These are phyloP conservation scores for Rhodofomes roseus DNA, from an alignment of 1,284 basidiomycete species.

Conservation along the genomic window DNA sequence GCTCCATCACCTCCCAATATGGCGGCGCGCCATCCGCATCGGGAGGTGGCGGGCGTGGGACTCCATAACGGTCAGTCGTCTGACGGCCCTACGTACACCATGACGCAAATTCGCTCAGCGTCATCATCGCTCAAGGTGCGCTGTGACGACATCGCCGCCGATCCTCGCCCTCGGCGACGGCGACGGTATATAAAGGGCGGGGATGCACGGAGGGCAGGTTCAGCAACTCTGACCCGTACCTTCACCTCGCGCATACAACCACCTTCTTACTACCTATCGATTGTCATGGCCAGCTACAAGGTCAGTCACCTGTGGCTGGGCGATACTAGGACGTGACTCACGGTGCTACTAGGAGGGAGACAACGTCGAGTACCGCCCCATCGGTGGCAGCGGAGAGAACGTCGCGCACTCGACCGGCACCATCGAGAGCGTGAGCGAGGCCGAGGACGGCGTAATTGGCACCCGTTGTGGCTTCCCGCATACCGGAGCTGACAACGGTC, in stretches of 20 bases:
- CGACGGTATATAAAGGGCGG: neutral
- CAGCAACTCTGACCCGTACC: neutral
- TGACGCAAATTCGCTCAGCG: neutral
- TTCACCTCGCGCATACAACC: neutral
- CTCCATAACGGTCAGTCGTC: neutral
- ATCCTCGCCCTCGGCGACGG: neutral
- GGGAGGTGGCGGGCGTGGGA: neutral
- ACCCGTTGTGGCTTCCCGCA: neutral
- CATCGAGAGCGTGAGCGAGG: slow-evolving; percentile 30
- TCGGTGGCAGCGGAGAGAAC: slow-evolving; percentile 36
- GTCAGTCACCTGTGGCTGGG: neutral
- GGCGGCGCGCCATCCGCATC: neutral
- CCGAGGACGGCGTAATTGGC: slow-evolving; percentile 24
- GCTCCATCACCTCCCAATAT: neutral
- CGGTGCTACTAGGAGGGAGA: slow-evolving; percentile 32
- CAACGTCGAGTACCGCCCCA: slow-evolving; percentile 40
- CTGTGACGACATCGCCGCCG: neutral
- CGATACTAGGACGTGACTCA: neutral
- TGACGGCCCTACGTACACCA: neutral
- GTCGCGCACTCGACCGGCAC: slow-evolving; percentile 36
- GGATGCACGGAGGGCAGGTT: neutral
- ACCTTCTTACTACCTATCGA: neutral
- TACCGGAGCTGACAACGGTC: neutral
- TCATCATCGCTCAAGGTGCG: neutral
- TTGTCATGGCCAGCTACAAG: neutral